A percentile compares a stretch with the other conserved stretches of the same genome.
Conservation (phyloP, 108 stramenopile species). For the Pseudonitzschia delicatissima region DNA sequence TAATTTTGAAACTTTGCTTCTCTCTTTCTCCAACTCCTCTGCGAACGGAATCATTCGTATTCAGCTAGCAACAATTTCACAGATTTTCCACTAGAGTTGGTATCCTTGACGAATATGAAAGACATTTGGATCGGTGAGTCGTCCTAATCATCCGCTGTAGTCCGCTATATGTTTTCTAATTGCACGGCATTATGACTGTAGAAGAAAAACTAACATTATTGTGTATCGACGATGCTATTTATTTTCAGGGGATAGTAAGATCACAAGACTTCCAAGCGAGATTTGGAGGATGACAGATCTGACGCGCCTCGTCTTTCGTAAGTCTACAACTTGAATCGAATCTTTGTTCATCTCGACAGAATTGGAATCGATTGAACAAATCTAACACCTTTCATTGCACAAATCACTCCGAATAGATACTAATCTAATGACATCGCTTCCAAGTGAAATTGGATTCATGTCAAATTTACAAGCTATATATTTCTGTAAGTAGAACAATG, state of each 20-base stretch:
- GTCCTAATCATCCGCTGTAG: too few relatives aligned
- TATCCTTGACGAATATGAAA: neutral
- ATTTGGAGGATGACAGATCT: too few relatives aligned
- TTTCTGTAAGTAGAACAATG: neutral
- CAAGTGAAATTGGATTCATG: neutral
- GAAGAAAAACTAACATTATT: too few relatives aligned
- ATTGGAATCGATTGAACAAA: neutral
- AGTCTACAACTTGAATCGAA: neutral
- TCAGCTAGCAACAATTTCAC: neutral
- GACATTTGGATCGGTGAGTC: neutral
- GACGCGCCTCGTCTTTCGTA: too few relatives aligned
- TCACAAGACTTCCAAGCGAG: too few relatives aligned
- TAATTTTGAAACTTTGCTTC: too few relatives aligned
- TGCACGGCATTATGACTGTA: too few relatives aligned
- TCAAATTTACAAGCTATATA: neutral
- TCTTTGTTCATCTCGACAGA: neutral
- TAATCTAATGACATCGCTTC: neutral
- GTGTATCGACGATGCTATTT: too few relatives aligned
- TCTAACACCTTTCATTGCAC: neutral
- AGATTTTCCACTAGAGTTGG: neutral
- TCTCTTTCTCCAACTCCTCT: too few relatives aligned
- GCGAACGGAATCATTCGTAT: too few relatives aligned
- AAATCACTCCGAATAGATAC: neutral
- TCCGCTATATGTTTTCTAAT: too few relatives aligned
- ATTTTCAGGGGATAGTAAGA: too few relatives aligned